These are phyloP conservation scores for Trichoderma virens DNA, from an alignment of 495 filamentous ascomycete genomes.

Conservation along the genomic window DNA sequence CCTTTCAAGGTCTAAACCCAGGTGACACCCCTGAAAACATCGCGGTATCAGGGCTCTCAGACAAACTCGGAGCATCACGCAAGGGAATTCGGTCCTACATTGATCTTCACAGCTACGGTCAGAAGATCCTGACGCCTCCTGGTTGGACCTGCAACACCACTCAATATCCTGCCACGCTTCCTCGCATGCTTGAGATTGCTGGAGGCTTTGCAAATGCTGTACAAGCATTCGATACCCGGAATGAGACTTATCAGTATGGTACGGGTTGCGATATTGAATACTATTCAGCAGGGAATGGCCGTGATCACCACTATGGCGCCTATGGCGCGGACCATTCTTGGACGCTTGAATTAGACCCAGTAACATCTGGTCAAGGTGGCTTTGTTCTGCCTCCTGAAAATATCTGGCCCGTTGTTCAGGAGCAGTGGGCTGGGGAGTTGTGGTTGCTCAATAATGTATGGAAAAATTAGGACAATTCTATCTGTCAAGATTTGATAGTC, in stretches of 20 bases:
- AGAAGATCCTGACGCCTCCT: slow-evolving; percentile 33
- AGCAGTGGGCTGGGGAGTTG: neutral
- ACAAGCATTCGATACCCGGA: neutral
- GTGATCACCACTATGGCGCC: slow-evolving; percentile 49
- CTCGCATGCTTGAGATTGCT: neutral
- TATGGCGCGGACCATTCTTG: slow-evolving; percentile 45
- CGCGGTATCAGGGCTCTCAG: slow-evolving; percentile 26
- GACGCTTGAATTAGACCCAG: slow-evolving; percentile 45
- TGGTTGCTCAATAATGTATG: slow-evolving; percentile 2
- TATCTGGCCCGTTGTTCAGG: neutral
- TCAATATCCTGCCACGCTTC: slow-evolving; percentile 39
- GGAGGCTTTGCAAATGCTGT: slow-evolving; percentile 1
- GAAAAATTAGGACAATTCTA: no score
- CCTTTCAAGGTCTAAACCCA: slow-evolving; percentile 41
- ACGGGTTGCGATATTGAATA: slow-evolving; percentile 52
- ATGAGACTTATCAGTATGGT: slow-evolving; percentile 28
- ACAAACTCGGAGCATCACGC: slow-evolving; percentile 26
- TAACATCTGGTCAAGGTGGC: slow-evolving; percentile 29
- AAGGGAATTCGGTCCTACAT: slow-evolving; percentile 50
- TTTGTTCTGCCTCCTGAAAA: slow-evolving; percentile 47
- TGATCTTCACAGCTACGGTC: slow-evolving; percentile 53
- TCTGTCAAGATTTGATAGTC: no score
- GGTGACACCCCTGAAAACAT: slow-evolving; percentile 26
- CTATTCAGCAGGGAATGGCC: slow-evolving; percentile 43
- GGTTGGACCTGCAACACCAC: slow-evolving; percentile 35